Evolutionary conservation across 768 basidiomycete genomes (phyloP).

Genomic region (Gautieria morchelliformis): DNA sequence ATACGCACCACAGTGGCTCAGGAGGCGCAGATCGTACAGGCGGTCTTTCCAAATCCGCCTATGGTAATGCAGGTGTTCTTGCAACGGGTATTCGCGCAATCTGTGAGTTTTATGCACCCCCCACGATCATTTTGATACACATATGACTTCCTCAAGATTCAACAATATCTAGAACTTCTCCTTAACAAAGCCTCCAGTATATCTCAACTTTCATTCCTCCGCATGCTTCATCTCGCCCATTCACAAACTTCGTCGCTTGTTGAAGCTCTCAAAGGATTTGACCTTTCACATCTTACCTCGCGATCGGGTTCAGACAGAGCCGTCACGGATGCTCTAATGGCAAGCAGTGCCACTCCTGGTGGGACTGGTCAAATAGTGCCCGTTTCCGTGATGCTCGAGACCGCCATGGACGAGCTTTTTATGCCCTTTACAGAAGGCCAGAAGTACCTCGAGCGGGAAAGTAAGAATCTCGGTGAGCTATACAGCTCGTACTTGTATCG

Average conservation of each 20-base stretch:
- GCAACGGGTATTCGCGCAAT: slow-evolving; percentile 95
- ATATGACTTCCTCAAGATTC: slow-evolving; percentile 50
- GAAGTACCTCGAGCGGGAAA: slow-evolving; percentile 88
- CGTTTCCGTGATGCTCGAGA: slow-evolving; percentile 85
- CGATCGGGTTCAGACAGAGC: slow-evolving; percentile 54
- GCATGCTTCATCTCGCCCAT: slow-evolving; percentile 83
- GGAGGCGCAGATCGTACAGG: slow-evolving; percentile 96
- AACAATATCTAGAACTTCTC: slow-evolving; percentile 90
- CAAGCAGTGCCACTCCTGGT: not conserved
- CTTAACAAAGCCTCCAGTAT: slow-evolving; percentile 64
- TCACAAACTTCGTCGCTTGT: slow-evolving; percentile 67
- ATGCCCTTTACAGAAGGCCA: slow-evolving; percentile 88
- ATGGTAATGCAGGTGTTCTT: slow-evolving; percentile 98
- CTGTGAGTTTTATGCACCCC: slow-evolving; percentile 40
- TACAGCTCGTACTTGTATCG: slow-evolving; percentile 61
- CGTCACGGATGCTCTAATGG: slow-evolving; percentile 43
- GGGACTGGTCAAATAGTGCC: slow-evolving; percentile 30
- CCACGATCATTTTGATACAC: not conserved
- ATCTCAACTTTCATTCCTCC: slow-evolving; percentile 85
- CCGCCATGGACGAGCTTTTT: slow-evolving; percentile 92
- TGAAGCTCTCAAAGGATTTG: slow-evolving; percentile 87
- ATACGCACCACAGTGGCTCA: slow-evolving; percentile 88
- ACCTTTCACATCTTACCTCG: slow-evolving; percentile 59
- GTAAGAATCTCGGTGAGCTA: slow-evolving; percentile 67
- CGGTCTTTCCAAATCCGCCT: slow-evolving; percentile 93